These are phyloP conservation scores for Exophiala viscosa DNA, from an alignment of 2,329 filamentous ascomycete species.

Conservation along the genomic window DNA sequence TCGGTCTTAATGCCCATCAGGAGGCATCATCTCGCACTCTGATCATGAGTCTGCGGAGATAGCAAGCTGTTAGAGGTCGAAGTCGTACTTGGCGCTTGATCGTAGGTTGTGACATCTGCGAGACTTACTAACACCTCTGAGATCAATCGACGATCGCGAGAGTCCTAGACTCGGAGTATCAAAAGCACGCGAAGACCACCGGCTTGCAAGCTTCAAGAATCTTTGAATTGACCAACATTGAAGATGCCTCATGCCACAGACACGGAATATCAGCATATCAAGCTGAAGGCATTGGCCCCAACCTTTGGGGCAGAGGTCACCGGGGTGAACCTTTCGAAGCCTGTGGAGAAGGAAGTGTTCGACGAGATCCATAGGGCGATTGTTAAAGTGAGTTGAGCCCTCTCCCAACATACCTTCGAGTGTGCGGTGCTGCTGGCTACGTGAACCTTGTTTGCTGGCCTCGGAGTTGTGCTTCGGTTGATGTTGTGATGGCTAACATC, in stretches of 20 bases:
- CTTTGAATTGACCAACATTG: background rate
- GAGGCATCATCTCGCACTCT: too few species aligned
- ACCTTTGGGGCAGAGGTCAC: constrained; percentile 39
- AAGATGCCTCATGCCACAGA: constrained; percentile 30
- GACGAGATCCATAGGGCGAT: constrained; percentile 36
- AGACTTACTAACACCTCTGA: too few species aligned
- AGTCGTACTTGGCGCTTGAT: too few species aligned
- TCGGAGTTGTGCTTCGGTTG: background rate
- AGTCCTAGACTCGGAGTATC: too few species aligned
- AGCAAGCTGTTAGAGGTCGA: too few species aligned
- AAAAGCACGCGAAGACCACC: too few species aligned
- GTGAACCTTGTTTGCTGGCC: too few species aligned
- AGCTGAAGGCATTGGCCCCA: constrained; percentile 34
- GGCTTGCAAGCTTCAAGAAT: too few species aligned
- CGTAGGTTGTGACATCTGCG: too few species aligned
- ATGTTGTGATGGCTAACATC: background rate
- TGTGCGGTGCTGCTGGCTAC: too few species aligned
- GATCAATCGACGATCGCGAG: too few species aligned
- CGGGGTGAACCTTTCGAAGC: constrained; percentile 37
- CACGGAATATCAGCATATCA: constrained; percentile 30
- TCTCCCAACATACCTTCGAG: background rate
- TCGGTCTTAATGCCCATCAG: constrained; percentile 15
- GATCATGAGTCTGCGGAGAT: too few species aligned
- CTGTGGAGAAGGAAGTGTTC: constrained; percentile 35
- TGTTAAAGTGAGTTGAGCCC: constrained; percentile 31